Conservation (phyloP, 352 stramenopile genomes). For the Globisporangium ultimum region DNA sequence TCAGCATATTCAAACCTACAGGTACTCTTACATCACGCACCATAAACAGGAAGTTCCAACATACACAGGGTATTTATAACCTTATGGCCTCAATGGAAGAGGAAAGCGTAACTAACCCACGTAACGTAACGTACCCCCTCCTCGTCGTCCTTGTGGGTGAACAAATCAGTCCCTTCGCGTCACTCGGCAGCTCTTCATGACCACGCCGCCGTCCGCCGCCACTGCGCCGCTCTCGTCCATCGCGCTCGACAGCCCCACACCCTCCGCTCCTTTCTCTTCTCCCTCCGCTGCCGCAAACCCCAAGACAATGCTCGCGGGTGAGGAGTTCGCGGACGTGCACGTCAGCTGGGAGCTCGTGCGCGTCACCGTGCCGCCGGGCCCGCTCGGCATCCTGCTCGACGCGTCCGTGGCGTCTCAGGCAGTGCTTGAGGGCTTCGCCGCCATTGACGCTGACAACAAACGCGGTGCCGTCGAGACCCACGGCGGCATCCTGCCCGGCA, state of each 20-base stretch:
- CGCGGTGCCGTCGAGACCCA: constrained; percentile 43
- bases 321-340: constrained; percentile 10
- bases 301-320: not conserved
- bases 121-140: not conserved
- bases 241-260: constrained; percentile 7
- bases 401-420: constrained; percentile 27
- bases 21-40: too few relatives aligned
- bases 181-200: constrained; percentile 1
- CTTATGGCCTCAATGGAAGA: too few relatives aligned
- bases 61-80: too few relatives aligned
- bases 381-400: constrained; percentile 70
- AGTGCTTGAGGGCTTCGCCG: constrained; percentile 67
- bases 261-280: not conserved
- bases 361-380: constrained; percentile 46
- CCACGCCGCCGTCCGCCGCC: not conserved
- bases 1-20: too few relatives aligned
- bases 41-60: too few relatives aligned
- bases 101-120: too few relatives aligned
- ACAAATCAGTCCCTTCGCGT: not conserved
- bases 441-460: constrained; percentile 32
- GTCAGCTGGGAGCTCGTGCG: constrained; percentile 27
- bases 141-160: not conserved
- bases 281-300: not conserved
- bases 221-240: constrained; percentile 2
- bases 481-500: constrained; percentile 34